Evolutionary conservation across 75 land plant genomes (phyloP).

Genomic region (Pinus taeda): DNA sequence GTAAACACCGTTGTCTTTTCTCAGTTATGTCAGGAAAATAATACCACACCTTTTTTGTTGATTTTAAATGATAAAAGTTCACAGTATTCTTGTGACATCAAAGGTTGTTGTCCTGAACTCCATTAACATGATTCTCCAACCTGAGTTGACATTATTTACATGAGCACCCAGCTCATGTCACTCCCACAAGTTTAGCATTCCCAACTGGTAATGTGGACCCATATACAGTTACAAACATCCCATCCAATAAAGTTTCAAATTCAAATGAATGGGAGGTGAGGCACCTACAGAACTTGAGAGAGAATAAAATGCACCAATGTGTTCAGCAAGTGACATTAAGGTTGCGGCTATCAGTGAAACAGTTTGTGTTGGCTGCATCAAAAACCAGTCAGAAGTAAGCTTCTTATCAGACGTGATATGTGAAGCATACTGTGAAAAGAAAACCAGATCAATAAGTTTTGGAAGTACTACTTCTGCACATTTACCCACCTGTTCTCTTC

Average conservation of each 20-base stretch:
- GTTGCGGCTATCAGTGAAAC: conserved; percentile 71
- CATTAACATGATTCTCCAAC: conserved; percentile 99
- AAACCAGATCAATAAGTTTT: conserved; percentile 58
- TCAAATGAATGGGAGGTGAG: conserved; percentile 86
- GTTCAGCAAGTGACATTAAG: conserved; percentile 74
- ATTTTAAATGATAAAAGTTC: conserved; percentile 89
- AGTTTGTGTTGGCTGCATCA: conserved; percentile 52
- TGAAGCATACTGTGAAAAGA: conserved; percentile 86
- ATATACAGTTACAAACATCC: conserved; percentile 74
- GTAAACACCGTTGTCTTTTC: conserved; percentile 95
- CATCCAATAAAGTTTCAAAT: conserved; percentile 64
- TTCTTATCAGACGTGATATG: conserved; percentile 35
- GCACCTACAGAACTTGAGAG: conserved; percentile 73
- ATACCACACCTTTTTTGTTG: conserved; percentile 94
- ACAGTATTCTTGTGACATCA: conserved; percentile 97
- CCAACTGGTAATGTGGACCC: conserved; percentile 78
- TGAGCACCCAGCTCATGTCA: conserved; percentile 86
- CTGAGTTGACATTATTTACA: conserved; percentile 95
- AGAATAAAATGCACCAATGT: conserved; percentile 77
- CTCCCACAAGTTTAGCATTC: conserved; percentile 83
- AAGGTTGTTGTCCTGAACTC: conserved; percentile 97
- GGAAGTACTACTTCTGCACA: conserved; percentile 87
- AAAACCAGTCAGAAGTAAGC: conserved; percentile 69
- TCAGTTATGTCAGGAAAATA: conserved; percentile 98
- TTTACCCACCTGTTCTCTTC: conserved; percentile 50